A percentile compares a stretch with the other conserved stretches of the same genome.
phyloP scores from a whole-genome alignment of 345 rosid genomes.

The Gossypium longicalyx region DNA sequence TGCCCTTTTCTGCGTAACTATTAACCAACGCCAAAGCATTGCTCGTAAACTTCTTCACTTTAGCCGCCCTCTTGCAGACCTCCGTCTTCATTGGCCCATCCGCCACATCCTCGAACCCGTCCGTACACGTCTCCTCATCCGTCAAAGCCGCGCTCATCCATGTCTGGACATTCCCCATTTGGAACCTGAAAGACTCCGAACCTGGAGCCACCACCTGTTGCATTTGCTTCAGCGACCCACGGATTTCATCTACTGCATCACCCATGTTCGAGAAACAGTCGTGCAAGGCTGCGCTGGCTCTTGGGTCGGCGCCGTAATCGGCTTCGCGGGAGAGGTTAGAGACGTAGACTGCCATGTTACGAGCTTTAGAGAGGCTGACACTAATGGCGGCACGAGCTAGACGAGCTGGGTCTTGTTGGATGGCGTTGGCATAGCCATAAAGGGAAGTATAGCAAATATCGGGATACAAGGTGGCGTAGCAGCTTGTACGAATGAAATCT shows the following conservation, averaged over 20 bases:
- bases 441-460: conserved; percentile 69
- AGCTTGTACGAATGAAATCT: conserved; percentile 73
- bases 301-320: conserved; percentile 44
- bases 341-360: conserved; percentile 40
- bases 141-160: conserved; percentile 96
- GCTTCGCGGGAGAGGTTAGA: conserved; percentile 57
- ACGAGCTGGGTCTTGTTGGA: conserved; percentile 48
- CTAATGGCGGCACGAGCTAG: conserved; percentile 62
- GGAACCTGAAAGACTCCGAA: conserved; percentile 52
- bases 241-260: conserved; percentile 82
- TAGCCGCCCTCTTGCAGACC: conserved; percentile 35
- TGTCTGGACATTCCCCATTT: conserved; percentile 80
- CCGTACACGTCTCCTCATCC: conserved; percentile 78
- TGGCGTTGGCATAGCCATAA: conserved; percentile 47
- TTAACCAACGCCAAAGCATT: conserved; percentile 71
- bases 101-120: conserved; percentile 61
- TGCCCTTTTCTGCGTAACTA: conserved; percentile 45
- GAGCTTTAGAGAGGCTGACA: conserved; percentile 50
- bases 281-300: conserved; percentile 60
- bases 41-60: conserved; percentile 64
- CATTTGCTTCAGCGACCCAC: conserved; percentile 71
- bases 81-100: conserved; percentile 46
- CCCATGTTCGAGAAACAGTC: conserved; percentile 83
- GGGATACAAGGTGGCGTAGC: conserved; percentile 73
- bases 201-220: conserved; percentile 35